Percentiles rank a stretch among this genome's conserved stretches.
Conservation (phyloP, 2,329 filamentous ascomycete species). For the Fusarium coffeatum region DNA sequence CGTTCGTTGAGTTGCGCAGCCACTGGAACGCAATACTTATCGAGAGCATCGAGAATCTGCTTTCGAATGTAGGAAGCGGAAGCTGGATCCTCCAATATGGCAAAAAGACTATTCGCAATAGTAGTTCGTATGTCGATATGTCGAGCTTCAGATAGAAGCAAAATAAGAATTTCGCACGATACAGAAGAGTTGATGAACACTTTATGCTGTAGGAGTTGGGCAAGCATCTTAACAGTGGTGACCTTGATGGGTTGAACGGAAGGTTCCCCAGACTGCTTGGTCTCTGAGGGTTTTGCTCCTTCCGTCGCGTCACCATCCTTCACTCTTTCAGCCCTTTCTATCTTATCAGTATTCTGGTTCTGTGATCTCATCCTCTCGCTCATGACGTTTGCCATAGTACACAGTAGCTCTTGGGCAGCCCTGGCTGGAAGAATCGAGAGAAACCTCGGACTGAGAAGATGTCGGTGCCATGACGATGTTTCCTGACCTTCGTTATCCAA, state of each 20-base stretch:
- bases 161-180: slow-evolving; percentile 46
- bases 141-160: slow-evolving; percentile 46
- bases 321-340: not conserved
- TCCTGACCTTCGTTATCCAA: slow-evolving; percentile 41
- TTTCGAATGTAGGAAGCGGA: slow-evolving; percentile 21
- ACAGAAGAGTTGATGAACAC: slow-evolving; percentile 43
- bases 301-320: not conserved
- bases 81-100: slow-evolving; percentile 32
- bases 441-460: slow-evolving; percentile 45
- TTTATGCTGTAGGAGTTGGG: slow-evolving; percentile 48
- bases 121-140: slow-evolving; percentile 51
- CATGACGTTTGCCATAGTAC: slow-evolving; percentile 45
- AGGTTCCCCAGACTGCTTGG: slow-evolving; percentile 4
- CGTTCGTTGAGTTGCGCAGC: slow-evolving; percentile 49
- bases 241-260: slow-evolving; percentile 47
- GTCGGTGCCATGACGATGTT: slow-evolving; percentile 51
- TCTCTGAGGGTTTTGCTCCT: not conserved
- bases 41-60: slow-evolving; percentile 45
- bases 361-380: slow-evolving; percentile 46
- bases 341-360: slow-evolving; percentile 19
- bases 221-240: slow-evolving; percentile 54
- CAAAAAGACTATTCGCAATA: slow-evolving; percentile 47
- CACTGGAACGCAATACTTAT: slow-evolving; percentile 45
- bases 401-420: slow-evolving; percentile 45
- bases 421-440: slow-evolving; percentile 45